Conservation (phyloP, 768 basidiomycete genomes). For the Boletus rubescentipes region DNA sequence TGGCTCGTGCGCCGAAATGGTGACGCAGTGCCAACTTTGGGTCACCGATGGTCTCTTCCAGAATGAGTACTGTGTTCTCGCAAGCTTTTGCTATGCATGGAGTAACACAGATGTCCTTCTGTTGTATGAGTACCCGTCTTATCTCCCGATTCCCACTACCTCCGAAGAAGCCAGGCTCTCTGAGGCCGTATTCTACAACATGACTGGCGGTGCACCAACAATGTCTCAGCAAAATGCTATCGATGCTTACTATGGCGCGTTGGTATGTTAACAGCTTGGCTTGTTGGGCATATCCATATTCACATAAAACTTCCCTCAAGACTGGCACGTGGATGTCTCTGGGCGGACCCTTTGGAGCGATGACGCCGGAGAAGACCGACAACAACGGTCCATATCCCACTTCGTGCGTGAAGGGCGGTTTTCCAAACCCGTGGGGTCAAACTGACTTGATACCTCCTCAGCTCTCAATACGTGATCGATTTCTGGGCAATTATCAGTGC, state of each 20-base stretch:
- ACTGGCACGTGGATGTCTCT: slow-evolving; percentile 13
- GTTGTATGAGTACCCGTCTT: slow-evolving; percentile 13
- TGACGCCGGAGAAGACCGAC: no score
- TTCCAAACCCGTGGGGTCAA: no score
- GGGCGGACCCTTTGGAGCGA: neutral
- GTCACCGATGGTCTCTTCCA: slow-evolving; percentile 23
- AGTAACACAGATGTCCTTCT: slow-evolving; percentile 21
- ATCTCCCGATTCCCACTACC: slow-evolving; percentile 8
- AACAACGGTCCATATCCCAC: slow-evolving; percentile 22
- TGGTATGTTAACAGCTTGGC: slow-evolving; percentile 9
- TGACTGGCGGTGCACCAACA: slow-evolving; percentile 15
- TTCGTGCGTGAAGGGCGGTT: slow-evolving; percentile 5
- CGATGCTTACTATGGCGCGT: slow-evolving; percentile 20
- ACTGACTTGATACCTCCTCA: neutral
- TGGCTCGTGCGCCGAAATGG: slow-evolving; percentile 21
- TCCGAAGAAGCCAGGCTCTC: slow-evolving; percentile 14
- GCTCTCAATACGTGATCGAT: slow-evolving; percentile 19
- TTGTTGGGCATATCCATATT: no score
- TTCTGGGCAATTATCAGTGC: slow-evolving; percentile 24
- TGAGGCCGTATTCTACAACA: slow-evolving; percentile 17
- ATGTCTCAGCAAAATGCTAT: slow-evolving; percentile 23
- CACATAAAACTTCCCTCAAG: neutral
- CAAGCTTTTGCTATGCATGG: slow-evolving; percentile 26
- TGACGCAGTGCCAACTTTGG: slow-evolving; percentile 17
- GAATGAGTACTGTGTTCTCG: slow-evolving; percentile 25